phyloP scores from a whole-genome alignment of 768 basidiomycete species.

The Psilocybe cubensis region DNA sequence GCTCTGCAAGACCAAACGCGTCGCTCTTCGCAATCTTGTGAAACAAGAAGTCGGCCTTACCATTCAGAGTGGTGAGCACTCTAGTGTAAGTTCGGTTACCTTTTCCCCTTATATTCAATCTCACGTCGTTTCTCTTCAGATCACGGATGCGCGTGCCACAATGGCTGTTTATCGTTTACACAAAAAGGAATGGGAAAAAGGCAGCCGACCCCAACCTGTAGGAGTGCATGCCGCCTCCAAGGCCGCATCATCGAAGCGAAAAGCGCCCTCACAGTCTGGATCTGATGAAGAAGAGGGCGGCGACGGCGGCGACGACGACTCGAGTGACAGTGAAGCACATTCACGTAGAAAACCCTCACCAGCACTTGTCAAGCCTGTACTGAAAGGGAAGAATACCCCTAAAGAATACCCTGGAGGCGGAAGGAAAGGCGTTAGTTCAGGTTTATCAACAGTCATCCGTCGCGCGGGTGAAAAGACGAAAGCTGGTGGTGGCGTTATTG shows the following conservation, averaged over 20 bases:
- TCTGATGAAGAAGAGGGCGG: not conserved
- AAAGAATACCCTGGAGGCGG: conserved; percentile 51
- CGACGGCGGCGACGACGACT: not conserved
- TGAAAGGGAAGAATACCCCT: conserved; percentile 9
- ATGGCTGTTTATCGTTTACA: conserved; percentile 92
- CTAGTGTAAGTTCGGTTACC: conserved; percentile 62
- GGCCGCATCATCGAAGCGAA: conserved; percentile 11
- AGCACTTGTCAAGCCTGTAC: conserved; percentile 7
- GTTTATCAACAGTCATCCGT: conserved; percentile 54
- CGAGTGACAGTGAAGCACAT: conserved; percentile 14
- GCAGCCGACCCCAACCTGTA: conserved; percentile 30
- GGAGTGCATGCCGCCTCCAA: not conserved
- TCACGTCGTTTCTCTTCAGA: conserved; percentile 44
- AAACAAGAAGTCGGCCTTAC: conserved; percentile 76
- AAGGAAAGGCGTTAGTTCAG: conserved; percentile 66
- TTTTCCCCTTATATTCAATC: not conserved
- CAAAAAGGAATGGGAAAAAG: conserved; percentile 81
- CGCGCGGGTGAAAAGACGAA: conserved; percentile 5
- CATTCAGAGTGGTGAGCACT: conserved; percentile 91
- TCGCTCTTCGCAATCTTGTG: conserved; percentile 80
- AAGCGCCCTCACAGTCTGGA: conserved; percentile 13
- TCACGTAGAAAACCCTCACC: conserved; percentile 15
- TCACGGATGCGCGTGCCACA: conserved; percentile 91
- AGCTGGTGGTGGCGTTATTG: conserved; percentile 6
- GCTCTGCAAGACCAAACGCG: conserved; percentile 61